Evolutionary conservation across 306 rosid species (phyloP), one percentile per base, ranked within the genome.

Genomic region (Cicer bijugum): DNA sequence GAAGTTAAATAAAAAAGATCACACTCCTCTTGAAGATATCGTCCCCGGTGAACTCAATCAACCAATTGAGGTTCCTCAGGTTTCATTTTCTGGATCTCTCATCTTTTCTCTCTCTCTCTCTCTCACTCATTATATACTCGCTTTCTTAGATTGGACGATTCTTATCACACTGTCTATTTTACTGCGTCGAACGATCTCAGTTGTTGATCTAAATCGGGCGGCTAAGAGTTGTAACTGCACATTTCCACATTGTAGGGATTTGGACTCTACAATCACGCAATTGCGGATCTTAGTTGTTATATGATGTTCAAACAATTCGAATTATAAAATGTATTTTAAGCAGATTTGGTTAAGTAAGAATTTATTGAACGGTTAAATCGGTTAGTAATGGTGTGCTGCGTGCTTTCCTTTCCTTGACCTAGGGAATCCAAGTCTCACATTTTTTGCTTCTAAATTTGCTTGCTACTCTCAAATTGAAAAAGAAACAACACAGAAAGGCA

Each of bases 51-150:
- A 95, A 87, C 99, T 95, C 69, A 91, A 91, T 77, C 97, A 91
- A 79, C 99, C 99, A 19, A 84, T 95, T 77, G 90, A 91, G 11
- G 93, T 91, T 82, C 97, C 97, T 80, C 97, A 95, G 97, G 99
- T 72, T 1, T 5, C 12, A 2, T 11, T 65, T 11, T 59, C 28
- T 9, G 17, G 69, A 64, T 63, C 67, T 60, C 35, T 60, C 7
- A 15, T n/a, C 19, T 33, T 4, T 17, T 9, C 8, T 50, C 15
- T 14, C n/a, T n/a, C 17, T 17, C 17, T 17, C 1, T 17, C 55
- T 50, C 8, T 15, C 33, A 9, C 14, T 0, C 7, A 4, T 40
- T 62, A 14, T 12, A 48, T 28, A 28, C 35, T 28, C 35, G 4
- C 9, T 44, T 44, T 44, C 48, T 3, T 28, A 28, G 5, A 28